These are phyloP conservation scores for Stagonosporopsis chrysanthemi DNA, from an alignment of 2,329 filamentous ascomycete genomes.

Conservation along the genomic window DNA sequence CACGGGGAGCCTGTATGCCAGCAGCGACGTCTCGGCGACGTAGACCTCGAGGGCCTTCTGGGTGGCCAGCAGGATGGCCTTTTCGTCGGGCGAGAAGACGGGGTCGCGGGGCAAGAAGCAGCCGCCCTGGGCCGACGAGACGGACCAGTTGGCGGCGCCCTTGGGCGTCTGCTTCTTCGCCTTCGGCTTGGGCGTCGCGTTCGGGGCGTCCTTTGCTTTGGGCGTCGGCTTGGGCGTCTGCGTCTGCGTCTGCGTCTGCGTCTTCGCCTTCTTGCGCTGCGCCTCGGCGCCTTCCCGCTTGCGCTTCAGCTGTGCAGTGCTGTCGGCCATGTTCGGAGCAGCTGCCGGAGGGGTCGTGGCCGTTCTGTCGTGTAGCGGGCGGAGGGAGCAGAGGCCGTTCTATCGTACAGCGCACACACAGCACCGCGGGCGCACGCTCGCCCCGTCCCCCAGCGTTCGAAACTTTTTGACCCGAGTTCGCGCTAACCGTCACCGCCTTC, in stretches of 20 bases:
- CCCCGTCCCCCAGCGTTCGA: slow-evolving; percentile 16
- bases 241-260: slow-evolving; percentile 35
- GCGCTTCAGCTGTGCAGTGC: slow-evolving; percentile 39
- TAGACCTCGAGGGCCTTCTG: slow-evolving; percentile 81
- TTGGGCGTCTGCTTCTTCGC: slow-evolving; percentile 35
- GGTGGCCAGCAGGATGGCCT: slow-evolving; percentile 75
- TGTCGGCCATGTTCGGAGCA: slow-evolving; percentile 34
- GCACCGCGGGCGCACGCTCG: background rate
- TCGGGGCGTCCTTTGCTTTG: slow-evolving; percentile 21
- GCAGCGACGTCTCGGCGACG: slow-evolving; percentile 79
- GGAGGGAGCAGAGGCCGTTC: too few relatives aligned
- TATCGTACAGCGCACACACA: too few relatives aligned
- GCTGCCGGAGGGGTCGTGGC: too few relatives aligned
- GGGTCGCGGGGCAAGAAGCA: slow-evolving; percentile 64
- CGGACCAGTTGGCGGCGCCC: slow-evolving; percentile 29
- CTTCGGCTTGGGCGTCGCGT: slow-evolving; percentile 19
- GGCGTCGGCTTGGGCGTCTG: too few relatives aligned
- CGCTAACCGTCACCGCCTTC: slow-evolving; percentile 45
- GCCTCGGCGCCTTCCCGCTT: slow-evolving; percentile 40
- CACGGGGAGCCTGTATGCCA: slow-evolving; percentile 73
- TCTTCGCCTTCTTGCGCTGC: slow-evolving; percentile 41
- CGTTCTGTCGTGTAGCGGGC: too few relatives aligned
- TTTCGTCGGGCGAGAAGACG: slow-evolving; percentile 64
- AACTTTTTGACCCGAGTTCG: slow-evolving; percentile 34
- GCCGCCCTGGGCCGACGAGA: slow-evolving; percentile 62